A percentile compares a stretch with the other conserved stretches of the same genome.
These are phyloP conservation scores for Talaromyces sp. DNA, from an alignment of 2,329 filamentous ascomycete genomes.

Conservation along the genomic window DNA sequence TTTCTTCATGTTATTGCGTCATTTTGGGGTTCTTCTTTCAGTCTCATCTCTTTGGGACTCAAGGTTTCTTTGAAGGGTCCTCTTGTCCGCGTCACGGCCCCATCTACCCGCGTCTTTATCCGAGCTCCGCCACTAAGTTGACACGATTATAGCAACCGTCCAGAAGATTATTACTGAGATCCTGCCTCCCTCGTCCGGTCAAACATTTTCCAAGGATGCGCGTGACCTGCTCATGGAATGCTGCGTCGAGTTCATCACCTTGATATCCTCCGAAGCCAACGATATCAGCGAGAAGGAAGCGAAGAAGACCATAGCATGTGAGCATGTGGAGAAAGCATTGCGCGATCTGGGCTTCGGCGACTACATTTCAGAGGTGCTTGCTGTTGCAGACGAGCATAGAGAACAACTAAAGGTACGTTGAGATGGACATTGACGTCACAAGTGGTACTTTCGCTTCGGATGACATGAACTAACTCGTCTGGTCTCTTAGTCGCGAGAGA, in stretches of 20 bases:
- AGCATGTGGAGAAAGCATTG: slow-evolving; percentile 94
- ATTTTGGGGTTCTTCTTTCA: neutral
- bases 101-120: neutral
- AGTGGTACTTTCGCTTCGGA: neutral
- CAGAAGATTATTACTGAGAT: slow-evolving; percentile 93
- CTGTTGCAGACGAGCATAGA: slow-evolving; percentile 88
- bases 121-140: slow-evolving; percentile 11
- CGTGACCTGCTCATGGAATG: slow-evolving; percentile 96
- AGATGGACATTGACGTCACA: neutral
- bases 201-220: slow-evolving; percentile 92
- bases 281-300: slow-evolving; percentile 98
- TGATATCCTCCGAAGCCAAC: slow-evolving; percentile 98
- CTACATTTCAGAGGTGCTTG: slow-evolving; percentile 84
- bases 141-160: slow-evolving; percentile 60
- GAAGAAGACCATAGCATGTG: slow-evolving; percentile 98
- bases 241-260: slow-evolving; percentile 98
- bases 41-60: neutral
- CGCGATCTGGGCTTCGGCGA: slow-evolving; percentile 90
- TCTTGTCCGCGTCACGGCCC: neutral
- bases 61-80: neutral
- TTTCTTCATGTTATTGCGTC: neutral
- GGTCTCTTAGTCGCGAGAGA: slow-evolving; percentile 75
- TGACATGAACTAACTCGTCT: neutral
- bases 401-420: slow-evolving; percentile 79
- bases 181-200: slow-evolving; percentile 72